Evolutionary conservation across 208 protist species (phyloP).

Genomic region (Tritrichomonas musculus): DNA sequence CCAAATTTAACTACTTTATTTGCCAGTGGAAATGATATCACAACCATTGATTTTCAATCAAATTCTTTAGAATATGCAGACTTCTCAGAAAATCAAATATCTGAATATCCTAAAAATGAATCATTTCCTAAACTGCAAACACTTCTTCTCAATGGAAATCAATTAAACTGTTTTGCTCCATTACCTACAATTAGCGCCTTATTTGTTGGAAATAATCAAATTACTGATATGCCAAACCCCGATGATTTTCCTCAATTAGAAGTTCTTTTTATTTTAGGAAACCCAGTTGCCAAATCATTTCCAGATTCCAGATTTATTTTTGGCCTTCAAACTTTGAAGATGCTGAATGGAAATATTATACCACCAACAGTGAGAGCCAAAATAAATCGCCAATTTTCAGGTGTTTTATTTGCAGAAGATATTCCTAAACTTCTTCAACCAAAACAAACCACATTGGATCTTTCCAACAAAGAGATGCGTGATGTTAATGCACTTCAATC

Average conservation of each 20-base stretch:
- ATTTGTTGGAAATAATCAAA: background rate
- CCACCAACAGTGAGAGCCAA: background rate
- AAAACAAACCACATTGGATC: background rate
- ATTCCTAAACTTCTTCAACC: background rate
- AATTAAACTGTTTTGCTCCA: background rate
- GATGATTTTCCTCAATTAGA: background rate
- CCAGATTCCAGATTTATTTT: background rate
- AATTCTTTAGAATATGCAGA: background rate
- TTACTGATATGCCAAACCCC: background rate
- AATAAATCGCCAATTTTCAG: background rate
- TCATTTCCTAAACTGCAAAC: background rate
- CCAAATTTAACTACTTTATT: background rate
- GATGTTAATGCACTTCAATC: constrained; percentile 1
- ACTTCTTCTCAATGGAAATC: background rate
- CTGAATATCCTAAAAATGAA: background rate
- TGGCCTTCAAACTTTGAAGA: background rate
- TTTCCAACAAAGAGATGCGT: background rate
- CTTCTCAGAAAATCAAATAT: background rate
- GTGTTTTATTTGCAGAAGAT: background rate
- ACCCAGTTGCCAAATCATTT: background rate
- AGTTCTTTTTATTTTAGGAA: background rate
- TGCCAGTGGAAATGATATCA: background rate
- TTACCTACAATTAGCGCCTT: background rate
- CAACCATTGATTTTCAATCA: background rate
- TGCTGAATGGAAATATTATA: background rate